Conservation (phyloP, 768 basidiomycete genomes). For the Suillus weaverae region DNA sequence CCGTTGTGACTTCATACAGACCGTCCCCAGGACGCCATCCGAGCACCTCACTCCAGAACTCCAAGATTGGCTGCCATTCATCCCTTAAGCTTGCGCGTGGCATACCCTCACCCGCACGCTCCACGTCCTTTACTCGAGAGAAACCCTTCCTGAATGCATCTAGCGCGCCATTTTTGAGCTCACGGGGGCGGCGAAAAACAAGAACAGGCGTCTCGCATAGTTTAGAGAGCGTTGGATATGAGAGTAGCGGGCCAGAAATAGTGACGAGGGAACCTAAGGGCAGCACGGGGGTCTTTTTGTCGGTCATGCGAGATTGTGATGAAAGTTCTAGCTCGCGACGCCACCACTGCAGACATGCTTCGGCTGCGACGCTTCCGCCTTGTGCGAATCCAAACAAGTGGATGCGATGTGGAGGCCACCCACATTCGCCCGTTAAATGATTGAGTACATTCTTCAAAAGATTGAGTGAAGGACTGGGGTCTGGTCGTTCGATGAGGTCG, state of each 20-base stretch:
- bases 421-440: constrained; percentile 58
- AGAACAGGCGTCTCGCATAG: constrained; percentile 62
- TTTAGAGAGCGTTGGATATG: constrained; percentile 63
- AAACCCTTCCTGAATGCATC: constrained; percentile 64
- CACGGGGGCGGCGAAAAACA: constrained; percentile 51
- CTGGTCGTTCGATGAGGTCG: constrained; percentile 64
- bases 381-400: constrained; percentile 90
- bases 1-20: constrained; percentile 66
- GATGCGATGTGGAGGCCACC: constrained; percentile 68
- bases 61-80: constrained; percentile 85
- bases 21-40: constrained; percentile 57
- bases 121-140: constrained; percentile 46
- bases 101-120: constrained; percentile 62
- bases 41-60: constrained; percentile 78
- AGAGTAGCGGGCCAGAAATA: constrained; percentile 73
- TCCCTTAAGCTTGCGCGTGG: constrained; percentile 54
- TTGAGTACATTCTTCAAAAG: constrained; percentile 51
- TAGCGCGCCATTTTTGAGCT: constrained; percentile 47
- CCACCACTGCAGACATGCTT: constrained; percentile 63
- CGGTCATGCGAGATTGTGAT: constrained; percentile 4
- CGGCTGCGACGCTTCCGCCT: constrained; percentile 76
- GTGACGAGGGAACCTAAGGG: constrained; percentile 66
- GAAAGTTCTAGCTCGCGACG: constrained; percentile 30
- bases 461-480: constrained; percentile 69
- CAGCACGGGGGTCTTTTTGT: constrained; percentile 11